Evolutionary conservation across 352 stramenopile species (phyloP).

Genomic region (Phytophthora multivora): DNA sequence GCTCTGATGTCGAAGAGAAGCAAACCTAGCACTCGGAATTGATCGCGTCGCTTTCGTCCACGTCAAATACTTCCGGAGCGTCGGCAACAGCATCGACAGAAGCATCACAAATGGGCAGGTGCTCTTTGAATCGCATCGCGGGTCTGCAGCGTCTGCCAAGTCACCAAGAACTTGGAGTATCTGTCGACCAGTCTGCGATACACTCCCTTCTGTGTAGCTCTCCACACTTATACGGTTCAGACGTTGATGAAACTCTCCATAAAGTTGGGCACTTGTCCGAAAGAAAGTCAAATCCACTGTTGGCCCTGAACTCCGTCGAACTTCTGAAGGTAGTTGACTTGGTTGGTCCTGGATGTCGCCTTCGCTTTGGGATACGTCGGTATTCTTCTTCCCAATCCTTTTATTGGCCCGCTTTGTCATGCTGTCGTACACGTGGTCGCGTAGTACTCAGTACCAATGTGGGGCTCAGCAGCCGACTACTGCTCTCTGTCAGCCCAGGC

Average conservation of each 20-base stretch:
- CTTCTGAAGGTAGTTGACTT: no score
- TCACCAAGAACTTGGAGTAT: conserved; percentile 34
- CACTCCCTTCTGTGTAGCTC: conserved; percentile 39
- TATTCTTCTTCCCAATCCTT: conserved; percentile 15
- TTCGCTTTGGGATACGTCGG: background rate
- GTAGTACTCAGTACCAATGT: background rate
- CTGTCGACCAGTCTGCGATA: conserved; percentile 35
- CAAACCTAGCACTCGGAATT: conserved; percentile 35
- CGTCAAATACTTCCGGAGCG: conserved; percentile 59
- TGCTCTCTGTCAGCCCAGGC: background rate
- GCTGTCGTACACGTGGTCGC: conserved; percentile 1
- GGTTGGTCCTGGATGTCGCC: background rate
- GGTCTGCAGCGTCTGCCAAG: conserved; percentile 18
- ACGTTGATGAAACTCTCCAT: conserved; percentile 49
- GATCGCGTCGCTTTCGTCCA: conserved; percentile 47
- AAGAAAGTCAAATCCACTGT: conserved; percentile 30
- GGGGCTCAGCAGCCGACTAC: conserved; percentile 1
- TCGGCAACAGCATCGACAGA: conserved; percentile 59
- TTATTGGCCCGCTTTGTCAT: conserved; percentile 36
- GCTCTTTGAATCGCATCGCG: conserved; percentile 14
- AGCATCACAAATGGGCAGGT: conserved; percentile 66
- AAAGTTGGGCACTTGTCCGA: conserved; percentile 32
- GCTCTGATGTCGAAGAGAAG: conserved; percentile 15
- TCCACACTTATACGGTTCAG: conserved; percentile 16
- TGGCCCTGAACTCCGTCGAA: background rate